A percentile compares a stretch with the other conserved stretches of the same genome.
phyloP scores from a whole-genome alignment of 2,329 filamentous ascomycete species.

The Penicillium occitanis region DNA sequence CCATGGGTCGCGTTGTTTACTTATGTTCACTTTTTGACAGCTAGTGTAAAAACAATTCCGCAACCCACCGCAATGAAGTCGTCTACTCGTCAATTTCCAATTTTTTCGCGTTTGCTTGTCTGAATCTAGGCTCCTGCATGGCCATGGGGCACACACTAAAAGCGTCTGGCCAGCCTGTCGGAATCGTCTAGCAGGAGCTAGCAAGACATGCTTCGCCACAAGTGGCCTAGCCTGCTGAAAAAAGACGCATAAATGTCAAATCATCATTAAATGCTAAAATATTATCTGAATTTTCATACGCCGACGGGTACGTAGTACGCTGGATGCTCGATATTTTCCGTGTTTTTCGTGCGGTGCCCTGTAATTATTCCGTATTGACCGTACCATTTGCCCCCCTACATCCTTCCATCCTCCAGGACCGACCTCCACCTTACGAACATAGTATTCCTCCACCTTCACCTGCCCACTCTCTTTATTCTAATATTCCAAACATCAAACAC shows the following conservation, averaged over 20 bases:
- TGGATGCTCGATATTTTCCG: neutral
- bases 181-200: constrained; percentile 11
- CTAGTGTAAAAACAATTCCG: neutral
- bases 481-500: neutral
- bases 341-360: neutral
- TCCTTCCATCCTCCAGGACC: neutral
- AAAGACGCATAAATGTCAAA: neutral
- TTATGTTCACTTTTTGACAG: neutral
- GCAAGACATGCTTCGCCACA: constrained; percentile 5
- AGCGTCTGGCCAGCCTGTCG: constrained; percentile 20
- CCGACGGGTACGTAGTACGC: neutral
- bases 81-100: neutral
- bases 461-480: neutral
- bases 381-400: neutral
- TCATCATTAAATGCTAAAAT: neutral
- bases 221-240: constrained; percentile 1
- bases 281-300: neutral
- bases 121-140: constrained; percentile 7
- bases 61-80: neutral
- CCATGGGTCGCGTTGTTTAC: constrained; percentile 17
- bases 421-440: neutral
- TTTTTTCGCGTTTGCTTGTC: neutral
- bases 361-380: neutral
- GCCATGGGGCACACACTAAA: neutral
- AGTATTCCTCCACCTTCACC: neutral